Evolutionary conservation across 192 early-diverging fungal genomes (phyloP).

Genomic region (Linnemannia exigua): DNA sequence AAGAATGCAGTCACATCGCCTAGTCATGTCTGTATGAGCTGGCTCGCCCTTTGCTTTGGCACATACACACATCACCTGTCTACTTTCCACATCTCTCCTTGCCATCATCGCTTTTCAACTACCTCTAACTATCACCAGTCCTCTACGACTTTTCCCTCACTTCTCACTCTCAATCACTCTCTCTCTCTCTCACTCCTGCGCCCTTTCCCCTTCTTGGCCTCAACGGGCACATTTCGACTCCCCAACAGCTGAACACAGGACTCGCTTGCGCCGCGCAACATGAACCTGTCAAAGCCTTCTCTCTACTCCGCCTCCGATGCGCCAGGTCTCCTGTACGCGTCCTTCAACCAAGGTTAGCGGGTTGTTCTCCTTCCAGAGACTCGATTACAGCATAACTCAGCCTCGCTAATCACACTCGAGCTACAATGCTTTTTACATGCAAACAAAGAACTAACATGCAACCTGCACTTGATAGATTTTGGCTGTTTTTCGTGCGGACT

Average conservation of each 20-base stretch:
- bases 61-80: neutral
- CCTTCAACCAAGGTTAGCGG: constrained; percentile 81
- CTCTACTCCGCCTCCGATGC: constrained; percentile 64
- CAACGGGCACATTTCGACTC: neutral
- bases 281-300: constrained; percentile 64
- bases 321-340: constrained; percentile 79
- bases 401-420: neutral
- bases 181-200: neutral
- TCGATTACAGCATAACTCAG: neutral
- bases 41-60: no score
- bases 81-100: neutral
- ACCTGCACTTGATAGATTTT: constrained; percentile 65
- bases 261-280: constrained; percentile 2
- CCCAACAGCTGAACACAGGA: neutral
- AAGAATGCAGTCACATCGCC: neutral
- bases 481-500: constrained; percentile 88
- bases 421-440: neutral
- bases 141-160: neutral
- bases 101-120: neutral
- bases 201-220: neutral
- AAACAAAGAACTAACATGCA: neutral
- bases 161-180: no score
- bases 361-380: no score
- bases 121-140: neutral
- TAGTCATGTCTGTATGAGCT: neutral